These are phyloP conservation scores for Leccinum fallax DNA, from an alignment of 1,284 basidiomycete genomes.

Conservation along the genomic window DNA sequence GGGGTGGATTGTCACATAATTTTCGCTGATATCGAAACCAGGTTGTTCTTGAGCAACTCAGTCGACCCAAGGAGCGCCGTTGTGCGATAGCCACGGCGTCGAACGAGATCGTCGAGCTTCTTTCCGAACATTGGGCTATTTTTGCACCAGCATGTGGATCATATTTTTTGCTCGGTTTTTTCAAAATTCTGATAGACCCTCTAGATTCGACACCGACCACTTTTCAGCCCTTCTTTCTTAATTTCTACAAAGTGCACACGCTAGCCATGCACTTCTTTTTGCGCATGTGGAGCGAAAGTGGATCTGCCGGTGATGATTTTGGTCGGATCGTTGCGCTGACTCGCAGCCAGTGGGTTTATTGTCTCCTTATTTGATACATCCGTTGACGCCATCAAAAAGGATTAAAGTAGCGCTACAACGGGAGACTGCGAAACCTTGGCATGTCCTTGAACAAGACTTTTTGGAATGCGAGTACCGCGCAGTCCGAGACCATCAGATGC, in stretches of 20 bases:
- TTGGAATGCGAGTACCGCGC: constrained; percentile 84
- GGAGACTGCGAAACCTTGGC: constrained; percentile 82
- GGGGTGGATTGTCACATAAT: neutral
- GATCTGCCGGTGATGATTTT: constrained; percentile 81
- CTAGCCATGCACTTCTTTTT: constrained; percentile 89
- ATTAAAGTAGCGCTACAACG: constrained; percentile 77
- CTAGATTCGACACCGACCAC: constrained; percentile 79
- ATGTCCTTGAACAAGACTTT: constrained; percentile 86
- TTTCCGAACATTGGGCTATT: constrained; percentile 87
- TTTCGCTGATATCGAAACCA: constrained; percentile 31
- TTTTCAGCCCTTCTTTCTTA: constrained; percentile 90
- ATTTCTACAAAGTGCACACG: constrained; percentile 82
- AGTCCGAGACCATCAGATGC: constrained; percentile 92
- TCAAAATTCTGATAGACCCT: constrained; percentile 23
- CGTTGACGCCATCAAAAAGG: constrained; percentile 40
- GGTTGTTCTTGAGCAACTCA: constrained; percentile 85
- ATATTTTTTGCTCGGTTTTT: neutral
- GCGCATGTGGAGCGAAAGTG: constrained; percentile 94
- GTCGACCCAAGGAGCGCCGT: constrained; percentile 72
- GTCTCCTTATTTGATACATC: constrained; percentile 7
- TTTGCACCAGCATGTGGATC: constrained; percentile 75
- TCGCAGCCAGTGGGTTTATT: constrained; percentile 75
- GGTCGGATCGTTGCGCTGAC: constrained; percentile 80
- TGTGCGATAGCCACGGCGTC: constrained; percentile 89
- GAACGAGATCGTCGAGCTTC: constrained; percentile 83